A percentile compares a stretch with the other conserved stretches of the same genome.
These are phyloP conservation scores for Thinopyrum elongatum DNA, from an alignment of 176 grass and related monocot species.

Conservation along the genomic window DNA sequence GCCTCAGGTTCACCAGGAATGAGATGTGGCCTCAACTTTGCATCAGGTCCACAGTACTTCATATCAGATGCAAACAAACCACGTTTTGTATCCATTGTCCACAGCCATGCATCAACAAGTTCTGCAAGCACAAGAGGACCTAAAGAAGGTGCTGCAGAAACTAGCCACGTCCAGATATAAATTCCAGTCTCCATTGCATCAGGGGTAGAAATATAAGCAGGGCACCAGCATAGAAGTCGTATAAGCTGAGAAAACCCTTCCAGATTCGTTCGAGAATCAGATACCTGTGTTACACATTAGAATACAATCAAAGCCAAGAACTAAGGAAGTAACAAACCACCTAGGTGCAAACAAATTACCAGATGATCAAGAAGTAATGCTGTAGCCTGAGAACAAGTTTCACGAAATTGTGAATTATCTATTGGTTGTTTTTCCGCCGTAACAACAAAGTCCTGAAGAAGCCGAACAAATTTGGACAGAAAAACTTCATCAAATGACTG, in stretches of 20 bases:
- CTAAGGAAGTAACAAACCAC: not conserved
- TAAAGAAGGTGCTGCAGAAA: slow-evolving; percentile 88
- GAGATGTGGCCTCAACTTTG: slow-evolving; percentile 97
- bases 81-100: slow-evolving; percentile 99
- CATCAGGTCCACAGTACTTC: slow-evolving; percentile 89
- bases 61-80: slow-evolving; percentile 97
- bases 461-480: slow-evolving; percentile 80
- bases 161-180: slow-evolving; percentile 99
- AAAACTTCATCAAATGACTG: slow-evolving; percentile 96
- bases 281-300: slow-evolving; percentile 49
- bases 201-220: slow-evolving; percentile 96
- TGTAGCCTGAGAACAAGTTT: slow-evolving; percentile 98
- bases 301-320: slow-evolving; percentile 30
- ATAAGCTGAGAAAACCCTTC: slow-evolving; percentile 97
- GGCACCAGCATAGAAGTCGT: slow-evolving; percentile 97
- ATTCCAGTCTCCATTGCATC: slow-evolving; percentile 98
- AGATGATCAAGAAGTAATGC: slow-evolving; percentile 89
- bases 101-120: slow-evolving; percentile 98
- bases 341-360: slow-evolving; percentile 55
- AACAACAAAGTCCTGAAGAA: slow-evolving; percentile 95
- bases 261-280: slow-evolving; percentile 70
- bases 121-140: slow-evolving; percentile 91
- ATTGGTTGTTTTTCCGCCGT: slow-evolving; percentile 79
- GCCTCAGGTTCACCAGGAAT: slow-evolving; percentile 90
- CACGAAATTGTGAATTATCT: slow-evolving; percentile 88